phyloP scores from a whole-genome alignment of 2,329 filamentous ascomycete species.

The Geosmithia flava region DNA sequence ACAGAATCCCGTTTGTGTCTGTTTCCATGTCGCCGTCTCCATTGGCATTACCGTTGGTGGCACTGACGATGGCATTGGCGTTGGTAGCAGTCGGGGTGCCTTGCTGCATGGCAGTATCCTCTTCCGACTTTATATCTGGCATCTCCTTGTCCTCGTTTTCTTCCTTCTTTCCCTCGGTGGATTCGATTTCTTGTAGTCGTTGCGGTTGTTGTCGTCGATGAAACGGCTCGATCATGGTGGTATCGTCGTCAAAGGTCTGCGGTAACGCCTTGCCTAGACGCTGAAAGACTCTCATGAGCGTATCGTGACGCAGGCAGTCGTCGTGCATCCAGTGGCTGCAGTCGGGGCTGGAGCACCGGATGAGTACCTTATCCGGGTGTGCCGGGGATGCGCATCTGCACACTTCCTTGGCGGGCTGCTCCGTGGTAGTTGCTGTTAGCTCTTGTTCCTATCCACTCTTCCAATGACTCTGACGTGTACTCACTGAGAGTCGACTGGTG shows the following conservation, averaged over 20 bases:
- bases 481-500: conserved; percentile 45
- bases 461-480: conserved; percentile 10
- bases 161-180: background rate
- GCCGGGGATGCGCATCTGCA: conserved; percentile 49
- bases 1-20: background rate
- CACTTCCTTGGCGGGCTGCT: conserved; percentile 37
- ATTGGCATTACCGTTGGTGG: too few species aligned
- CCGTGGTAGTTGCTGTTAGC: background rate
- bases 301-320: conserved; percentile 46
- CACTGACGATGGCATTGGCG: too few species aligned
- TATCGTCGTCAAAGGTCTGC: conserved; percentile 25
- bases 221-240: conserved; percentile 4
- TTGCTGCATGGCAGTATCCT: background rate
- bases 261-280: conserved; percentile 38
- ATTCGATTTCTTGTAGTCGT: too few species aligned
- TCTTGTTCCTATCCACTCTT: background rate
- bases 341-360: conserved; percentile 40
- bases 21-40: too few species aligned
- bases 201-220: background rate
- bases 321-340: conserved; percentile 54
- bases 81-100: too few species aligned
- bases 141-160: background rate
- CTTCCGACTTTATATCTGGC: background rate
- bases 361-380: conserved; percentile 47
- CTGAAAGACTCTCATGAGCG: conserved; percentile 35